phyloP scores from a whole-genome alignment of 495 filamentous ascomycete species.

The Penicillium canescens region DNA sequence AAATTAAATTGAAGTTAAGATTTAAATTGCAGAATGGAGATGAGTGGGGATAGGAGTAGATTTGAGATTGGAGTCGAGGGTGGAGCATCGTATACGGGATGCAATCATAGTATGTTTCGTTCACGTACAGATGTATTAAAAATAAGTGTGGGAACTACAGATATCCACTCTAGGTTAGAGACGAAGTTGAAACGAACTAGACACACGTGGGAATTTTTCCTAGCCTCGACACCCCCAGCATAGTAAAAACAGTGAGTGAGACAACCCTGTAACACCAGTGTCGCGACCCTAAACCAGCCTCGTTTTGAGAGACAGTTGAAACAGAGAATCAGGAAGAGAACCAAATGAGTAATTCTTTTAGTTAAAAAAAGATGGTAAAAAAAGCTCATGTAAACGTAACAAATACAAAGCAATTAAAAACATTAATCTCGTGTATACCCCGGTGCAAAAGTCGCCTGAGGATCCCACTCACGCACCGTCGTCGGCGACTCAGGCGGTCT shows the following conservation, averaged over 20 bases:
- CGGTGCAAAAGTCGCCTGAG: slow-evolving; percentile 37
- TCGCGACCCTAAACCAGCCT: no score
- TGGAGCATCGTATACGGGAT: neutral
- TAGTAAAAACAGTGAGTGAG: no score
- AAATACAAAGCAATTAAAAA: neutral
- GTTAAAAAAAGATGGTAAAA: slow-evolving; percentile 2
- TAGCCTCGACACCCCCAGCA: no score
- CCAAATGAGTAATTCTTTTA: neutral
- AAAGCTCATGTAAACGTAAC: slow-evolving; percentile 13
- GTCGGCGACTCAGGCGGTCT: slow-evolving; percentile 45
- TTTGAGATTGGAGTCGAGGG: neutral
- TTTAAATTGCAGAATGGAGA: neutral
- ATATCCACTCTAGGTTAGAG: no score
- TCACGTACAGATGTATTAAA: no score
- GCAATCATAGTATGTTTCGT: no score
- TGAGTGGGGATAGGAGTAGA: neutral
- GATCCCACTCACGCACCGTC: slow-evolving; percentile 39
- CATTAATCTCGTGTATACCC: slow-evolving; percentile 6
- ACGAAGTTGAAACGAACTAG: no score
- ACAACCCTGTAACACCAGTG: no score
- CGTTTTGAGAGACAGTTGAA: no score
- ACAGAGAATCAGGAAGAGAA: no score
- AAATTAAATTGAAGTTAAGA: neutral
- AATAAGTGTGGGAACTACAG: no score
- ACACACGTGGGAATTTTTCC: no score